Evolutionary conservation across 192 early-diverging fungal genomes (phyloP).

Genomic region (Geranomyces variabilis): DNA sequence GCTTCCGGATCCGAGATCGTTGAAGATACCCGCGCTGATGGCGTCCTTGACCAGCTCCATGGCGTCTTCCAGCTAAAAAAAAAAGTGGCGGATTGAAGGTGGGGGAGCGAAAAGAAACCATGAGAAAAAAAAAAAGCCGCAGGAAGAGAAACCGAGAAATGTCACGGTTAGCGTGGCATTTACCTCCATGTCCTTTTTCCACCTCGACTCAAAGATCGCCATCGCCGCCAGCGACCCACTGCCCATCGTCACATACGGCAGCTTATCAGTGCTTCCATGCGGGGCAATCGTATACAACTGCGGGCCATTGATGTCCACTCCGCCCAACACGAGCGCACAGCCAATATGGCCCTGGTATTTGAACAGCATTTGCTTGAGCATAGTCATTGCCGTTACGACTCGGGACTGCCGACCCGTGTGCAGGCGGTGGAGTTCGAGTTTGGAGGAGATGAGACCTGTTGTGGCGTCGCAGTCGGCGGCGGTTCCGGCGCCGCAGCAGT

Average conservation of each 20-base stretch:
- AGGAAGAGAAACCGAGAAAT: too few relatives aligned
- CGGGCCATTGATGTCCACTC: slow-evolving; percentile 88
- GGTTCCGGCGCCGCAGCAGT: slow-evolving; percentile 98
- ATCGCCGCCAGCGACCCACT: slow-evolving; percentile 95
- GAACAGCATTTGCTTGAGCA: slow-evolving; percentile 98
- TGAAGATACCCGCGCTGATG: slow-evolving; percentile 97
- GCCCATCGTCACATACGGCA: slow-evolving; percentile 95
- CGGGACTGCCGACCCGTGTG: slow-evolving; percentile 85
- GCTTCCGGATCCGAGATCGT: slow-evolving; percentile 96
- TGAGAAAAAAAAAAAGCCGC: not conserved
- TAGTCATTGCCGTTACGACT: slow-evolving; percentile 91
- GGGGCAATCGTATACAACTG: slow-evolving; percentile 89
- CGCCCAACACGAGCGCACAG: slow-evolving; percentile 92
- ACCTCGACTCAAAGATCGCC: slow-evolving; percentile 90
- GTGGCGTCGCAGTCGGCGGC: slow-evolving; percentile 99
- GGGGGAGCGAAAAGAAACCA: not conserved
- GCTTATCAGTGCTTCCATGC: slow-evolving; percentile 94
- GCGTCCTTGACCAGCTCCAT: slow-evolving; percentile 90
- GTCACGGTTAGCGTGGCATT: not conserved
- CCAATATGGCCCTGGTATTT: slow-evolving; percentile 96
- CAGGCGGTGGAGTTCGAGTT: slow-evolving; percentile 92
- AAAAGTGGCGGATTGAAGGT: not conserved
- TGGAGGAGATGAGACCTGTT: slow-evolving; percentile 87
- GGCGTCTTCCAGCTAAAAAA: slow-evolving; percentile 78
- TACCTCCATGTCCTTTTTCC: slow-evolving; percentile 76